Evolutionary conservation across 495 filamentous ascomycete genomes (phyloP), one percentile per base, ranked within the genome.

Genomic region (Aspergillus conjunctus): DNA sequence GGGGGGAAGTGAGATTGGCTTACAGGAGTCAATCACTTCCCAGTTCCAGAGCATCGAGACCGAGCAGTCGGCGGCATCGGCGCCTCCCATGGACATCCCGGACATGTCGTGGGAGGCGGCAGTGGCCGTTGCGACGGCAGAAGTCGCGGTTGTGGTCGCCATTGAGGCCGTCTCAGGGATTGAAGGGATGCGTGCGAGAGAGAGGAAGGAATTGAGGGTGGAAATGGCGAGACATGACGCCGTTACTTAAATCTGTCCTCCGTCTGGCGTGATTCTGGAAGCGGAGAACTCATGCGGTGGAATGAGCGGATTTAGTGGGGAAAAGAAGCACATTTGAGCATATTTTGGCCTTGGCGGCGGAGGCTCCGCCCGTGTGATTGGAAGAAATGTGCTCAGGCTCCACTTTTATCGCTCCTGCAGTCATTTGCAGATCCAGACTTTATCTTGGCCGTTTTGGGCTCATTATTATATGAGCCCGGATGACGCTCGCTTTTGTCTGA

Each of bases 1-100:
- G 37, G 37, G 37, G 37, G 10, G 37, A 15, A 15, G 37, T 9
- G 34, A 14, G 34, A 14, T 39, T 7, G 20, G 18, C 67, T 20
- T 56, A 73, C 86, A 91, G 0, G 84, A 68, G 70, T 89, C 81
- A 54, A 87, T 72, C 0, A 82, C 86, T 56, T 87, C 71, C 84
- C 87, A 90, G 67, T 91, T 89, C 84, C 86, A 89, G 7, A 89
- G 70, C 87, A 90, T 91, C 22, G 67, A 66, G 46, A 69, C 59
- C 39, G 71, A 62, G 63, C 69, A 72, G 39, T 60, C 45, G 26
- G 44, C 17, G 37, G 53, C 43, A 15, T 41, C 52, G 34, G 56
- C 43, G 14, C 49, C 51, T 32, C n/a, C 52, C 58, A 63, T 63
- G 21, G 58, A 53, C 56, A 57, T 59, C 52, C 68, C 64, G 4